These are phyloP conservation scores for Acer yangbiense DNA, from an alignment of 345 rosid species.

Conservation along the genomic window DNA sequence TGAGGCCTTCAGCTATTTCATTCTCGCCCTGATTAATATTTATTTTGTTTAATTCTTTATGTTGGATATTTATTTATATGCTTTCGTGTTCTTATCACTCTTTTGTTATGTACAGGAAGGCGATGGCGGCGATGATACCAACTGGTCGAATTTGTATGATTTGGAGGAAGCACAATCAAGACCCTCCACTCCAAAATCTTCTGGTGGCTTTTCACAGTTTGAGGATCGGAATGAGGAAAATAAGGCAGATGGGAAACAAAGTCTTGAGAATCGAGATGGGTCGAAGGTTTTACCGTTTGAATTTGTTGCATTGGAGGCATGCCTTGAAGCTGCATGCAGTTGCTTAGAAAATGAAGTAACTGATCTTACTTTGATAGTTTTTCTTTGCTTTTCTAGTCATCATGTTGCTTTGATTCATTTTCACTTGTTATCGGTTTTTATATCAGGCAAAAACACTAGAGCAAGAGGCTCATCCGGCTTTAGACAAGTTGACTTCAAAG, in stretches of 20 bases:
- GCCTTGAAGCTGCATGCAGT: slow-evolving; percentile 74
- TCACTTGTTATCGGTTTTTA: slow-evolving; percentile 9
- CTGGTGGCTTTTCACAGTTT: slow-evolving; percentile 31
- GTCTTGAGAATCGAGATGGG: slow-evolving; percentile 61
- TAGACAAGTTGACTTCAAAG: slow-evolving; percentile 73
- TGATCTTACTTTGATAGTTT: slow-evolving; percentile 14
- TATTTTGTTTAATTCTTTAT: background rate
- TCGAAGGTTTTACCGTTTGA: slow-evolving; percentile 63
- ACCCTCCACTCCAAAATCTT: slow-evolving; percentile 28
- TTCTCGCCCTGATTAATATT: background rate
- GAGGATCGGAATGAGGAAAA: slow-evolving; percentile 42
- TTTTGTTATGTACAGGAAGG: slow-evolving; percentile 47
- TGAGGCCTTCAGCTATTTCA: background rate
- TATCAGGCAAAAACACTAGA: slow-evolving; percentile 61
- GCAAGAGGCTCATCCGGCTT: slow-evolving; percentile 69
- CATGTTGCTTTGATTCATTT: background rate
- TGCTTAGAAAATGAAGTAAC: slow-evolving; percentile 66
- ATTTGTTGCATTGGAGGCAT: slow-evolving; percentile 70
- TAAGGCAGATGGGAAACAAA: slow-evolving; percentile 55
- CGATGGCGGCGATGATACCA: slow-evolving; percentile 42
- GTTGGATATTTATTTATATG: background rate
- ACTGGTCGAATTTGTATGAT: slow-evolving; percentile 40
- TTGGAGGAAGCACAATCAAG: slow-evolving; percentile 44
- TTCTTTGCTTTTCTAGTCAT: background rate
- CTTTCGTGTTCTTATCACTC: slow-evolving; percentile 8